Percentiles rank a stretch among this genome's conserved stretches.
Evolutionary conservation across 2,329 filamentous ascomycete genomes (phyloP).

Genomic region (Bipolaris gigantea): DNA sequence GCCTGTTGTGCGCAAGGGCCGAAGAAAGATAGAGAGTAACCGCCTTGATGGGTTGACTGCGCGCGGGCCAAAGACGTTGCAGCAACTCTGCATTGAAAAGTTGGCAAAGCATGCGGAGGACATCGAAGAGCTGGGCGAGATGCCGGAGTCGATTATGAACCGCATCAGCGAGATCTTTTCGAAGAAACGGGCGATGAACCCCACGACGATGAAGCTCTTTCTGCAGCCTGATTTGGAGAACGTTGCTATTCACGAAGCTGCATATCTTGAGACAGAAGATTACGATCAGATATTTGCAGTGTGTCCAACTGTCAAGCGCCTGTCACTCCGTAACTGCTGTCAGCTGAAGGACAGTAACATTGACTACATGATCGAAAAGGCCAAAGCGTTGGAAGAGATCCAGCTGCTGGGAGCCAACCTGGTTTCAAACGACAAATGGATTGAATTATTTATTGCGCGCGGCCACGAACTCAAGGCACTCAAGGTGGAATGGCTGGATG

Average conservation of each 20-base stretch:
- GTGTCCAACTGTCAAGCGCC: slow-evolving; percentile 66
- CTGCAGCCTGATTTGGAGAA: slow-evolving; percentile 56
- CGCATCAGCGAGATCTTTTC: slow-evolving; percentile 65
- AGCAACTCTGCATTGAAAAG: slow-evolving; percentile 66
- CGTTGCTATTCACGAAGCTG: slow-evolving; percentile 64
- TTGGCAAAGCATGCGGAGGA: slow-evolving; percentile 65
- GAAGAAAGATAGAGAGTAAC: slow-evolving; percentile 79
- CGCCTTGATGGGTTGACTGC: slow-evolving; percentile 74
- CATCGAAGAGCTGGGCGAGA: slow-evolving; percentile 65
- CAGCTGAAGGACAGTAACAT: slow-evolving; percentile 87
- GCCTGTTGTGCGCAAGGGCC: slow-evolving; percentile 60
- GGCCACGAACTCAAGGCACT: slow-evolving; percentile 68
- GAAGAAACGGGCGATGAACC: slow-evolving; percentile 62
- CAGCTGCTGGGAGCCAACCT: slow-evolving; percentile 85
- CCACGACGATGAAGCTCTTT: slow-evolving; percentile 54
- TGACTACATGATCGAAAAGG: slow-evolving; percentile 75
- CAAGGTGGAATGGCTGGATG: slow-evolving; percentile 82
- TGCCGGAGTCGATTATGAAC: slow-evolving; percentile 60
- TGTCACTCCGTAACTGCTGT: slow-evolving; percentile 82
- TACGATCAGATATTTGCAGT: slow-evolving; percentile 79
- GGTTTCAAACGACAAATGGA: slow-evolving; percentile 75
- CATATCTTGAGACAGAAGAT: slow-evolving; percentile 71
- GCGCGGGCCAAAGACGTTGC: slow-evolving; percentile 68
- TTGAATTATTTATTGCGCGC: slow-evolving; percentile 65
- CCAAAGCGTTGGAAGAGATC: slow-evolving; percentile 69